Conservation (phyloP, 331 rosid species). For the Acacia pycnantha region DNA sequence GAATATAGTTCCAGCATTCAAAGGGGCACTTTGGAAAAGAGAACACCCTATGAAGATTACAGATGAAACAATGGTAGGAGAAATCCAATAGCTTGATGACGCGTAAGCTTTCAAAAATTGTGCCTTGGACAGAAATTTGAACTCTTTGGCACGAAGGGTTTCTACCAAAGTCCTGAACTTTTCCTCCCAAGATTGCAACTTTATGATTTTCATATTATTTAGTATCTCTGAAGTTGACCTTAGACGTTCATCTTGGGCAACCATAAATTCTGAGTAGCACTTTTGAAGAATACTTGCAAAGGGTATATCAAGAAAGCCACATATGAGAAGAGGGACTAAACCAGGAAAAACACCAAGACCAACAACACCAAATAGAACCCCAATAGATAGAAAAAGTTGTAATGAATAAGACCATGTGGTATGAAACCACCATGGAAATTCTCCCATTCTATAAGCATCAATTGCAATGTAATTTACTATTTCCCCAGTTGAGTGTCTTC, state of each 20-base stretch:
- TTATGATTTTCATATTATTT: slow-evolving; percentile 75
- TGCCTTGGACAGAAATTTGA: neutral
- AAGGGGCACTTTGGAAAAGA: neutral
- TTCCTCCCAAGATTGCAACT: slow-evolving; percentile 28
- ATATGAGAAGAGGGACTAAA: neutral
- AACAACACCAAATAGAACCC: neutral
- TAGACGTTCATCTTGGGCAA: slow-evolving; percentile 44
- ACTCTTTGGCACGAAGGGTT: neutral
- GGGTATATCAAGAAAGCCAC: neutral
- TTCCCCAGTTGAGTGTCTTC: slow-evolving; percentile 46
- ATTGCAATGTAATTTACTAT: neutral
- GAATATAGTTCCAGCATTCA: neutral
- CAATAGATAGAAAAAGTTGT: neutral
- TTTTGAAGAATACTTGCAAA: neutral
- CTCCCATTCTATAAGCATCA: neutral
- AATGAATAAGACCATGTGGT: neutral
- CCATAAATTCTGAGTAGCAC: slow-evolving; percentile 32
- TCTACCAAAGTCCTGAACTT: neutral
- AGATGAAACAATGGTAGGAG: neutral
- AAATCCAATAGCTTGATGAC: neutral
- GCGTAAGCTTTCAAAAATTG: neutral
- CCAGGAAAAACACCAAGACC: slow-evolving; percentile 1
- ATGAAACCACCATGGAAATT: slow-evolving; percentile 6
- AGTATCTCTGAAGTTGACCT: slow-evolving; percentile 69
- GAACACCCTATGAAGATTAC: neutral